phyloP scores from a whole-genome alignment of 2,329 filamentous ascomycete genomes.

The Tolypocladium ophioglossoides region DNA sequence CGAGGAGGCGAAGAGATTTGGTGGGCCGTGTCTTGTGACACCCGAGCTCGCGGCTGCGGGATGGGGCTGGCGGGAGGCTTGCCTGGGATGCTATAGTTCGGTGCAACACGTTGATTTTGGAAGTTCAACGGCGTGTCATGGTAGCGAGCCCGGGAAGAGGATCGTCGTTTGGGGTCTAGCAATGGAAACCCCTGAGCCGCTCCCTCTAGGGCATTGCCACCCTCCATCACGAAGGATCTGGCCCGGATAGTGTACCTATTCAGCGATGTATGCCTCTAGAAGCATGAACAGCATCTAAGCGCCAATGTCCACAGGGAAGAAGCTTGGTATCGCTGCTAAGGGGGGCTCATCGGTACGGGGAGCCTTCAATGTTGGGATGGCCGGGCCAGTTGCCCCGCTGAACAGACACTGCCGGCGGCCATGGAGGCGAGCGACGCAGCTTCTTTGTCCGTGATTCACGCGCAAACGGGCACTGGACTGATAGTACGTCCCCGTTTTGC shows the following conservation, averaged over 20 bases:
- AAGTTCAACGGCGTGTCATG: not conserved
- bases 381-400: not conserved
- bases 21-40: not conserved
- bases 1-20: not conserved
- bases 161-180: not conserved
- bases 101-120: not conserved
- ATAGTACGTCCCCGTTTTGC: no score
- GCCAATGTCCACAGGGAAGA: no score
- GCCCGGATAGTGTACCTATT: no score
- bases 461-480: not conserved
- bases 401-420: not conserved
- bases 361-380: not conserved
- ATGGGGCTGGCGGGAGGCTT: not conserved
- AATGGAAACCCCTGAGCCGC: not conserved
- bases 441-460: not conserved
- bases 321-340: no score
- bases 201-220: no score
- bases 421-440: not conserved
- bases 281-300: no score
- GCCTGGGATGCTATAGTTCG: not conserved
- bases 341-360: not conserved
- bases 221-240: not conserved
- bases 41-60: not conserved
- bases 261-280: not conserved
- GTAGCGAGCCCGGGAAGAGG: not conserved